phyloP scores from a whole-genome alignment of 1,284 basidiomycete species.

The Cystobasidiaceae sp. region DNA sequence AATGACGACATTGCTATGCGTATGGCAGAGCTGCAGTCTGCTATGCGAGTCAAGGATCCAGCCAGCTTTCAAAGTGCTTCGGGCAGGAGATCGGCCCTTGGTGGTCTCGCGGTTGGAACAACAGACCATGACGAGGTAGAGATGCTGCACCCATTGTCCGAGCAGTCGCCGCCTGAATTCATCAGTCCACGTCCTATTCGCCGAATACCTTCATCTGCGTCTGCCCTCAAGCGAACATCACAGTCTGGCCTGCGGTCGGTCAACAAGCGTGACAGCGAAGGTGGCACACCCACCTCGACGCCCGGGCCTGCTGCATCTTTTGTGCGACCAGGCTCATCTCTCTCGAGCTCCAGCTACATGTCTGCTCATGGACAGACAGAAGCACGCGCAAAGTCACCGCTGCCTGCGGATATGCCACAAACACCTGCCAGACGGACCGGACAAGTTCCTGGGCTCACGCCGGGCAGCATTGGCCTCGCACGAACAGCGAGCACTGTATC shows the following conservation, averaged over 20 bases:
- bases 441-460: neutral
- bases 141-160: conserved; percentile 12
- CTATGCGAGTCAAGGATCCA: conserved; percentile 22
- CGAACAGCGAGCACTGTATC: conserved; percentile 16
- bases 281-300: conserved; percentile 20
- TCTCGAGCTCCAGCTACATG: conserved; percentile 28
- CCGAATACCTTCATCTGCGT: conserved; percentile 1
- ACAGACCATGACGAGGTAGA: conserved; percentile 8
- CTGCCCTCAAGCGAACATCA: neutral
- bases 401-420: conserved; percentile 2
- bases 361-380: conserved; percentile 14
- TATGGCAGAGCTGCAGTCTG: conserved; percentile 28
- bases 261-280: neutral
- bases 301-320: conserved; percentile 14
- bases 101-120: neutral
- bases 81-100: conserved; percentile 1
- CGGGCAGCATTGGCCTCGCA: neutral
- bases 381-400: conserved; percentile 8
- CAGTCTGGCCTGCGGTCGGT: neutral
- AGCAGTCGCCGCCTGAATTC: conserved; percentile 12
- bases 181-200: conserved; percentile 2
- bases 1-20: conserved; percentile 15
- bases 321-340: conserved; percentile 17
- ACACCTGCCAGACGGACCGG: conserved; percentile 14
- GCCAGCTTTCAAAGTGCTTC: conserved; percentile 16